phyloP scores from a whole-genome alignment of 2,329 filamentous ascomycete genomes.

The Knufia petricola region DNA sequence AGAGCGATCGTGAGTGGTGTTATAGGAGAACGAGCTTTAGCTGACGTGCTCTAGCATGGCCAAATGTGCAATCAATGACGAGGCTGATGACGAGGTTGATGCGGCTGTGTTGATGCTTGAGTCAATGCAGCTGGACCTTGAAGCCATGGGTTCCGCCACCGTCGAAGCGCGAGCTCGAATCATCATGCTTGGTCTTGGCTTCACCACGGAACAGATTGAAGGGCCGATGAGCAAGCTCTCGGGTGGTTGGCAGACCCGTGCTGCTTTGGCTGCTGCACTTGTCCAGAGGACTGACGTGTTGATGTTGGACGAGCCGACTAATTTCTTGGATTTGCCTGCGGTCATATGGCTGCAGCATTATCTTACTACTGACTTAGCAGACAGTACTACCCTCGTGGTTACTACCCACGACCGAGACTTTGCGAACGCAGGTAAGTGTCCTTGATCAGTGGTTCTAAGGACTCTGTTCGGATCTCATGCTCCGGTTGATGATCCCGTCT shows the following conservation, averaged over 20 bases:
- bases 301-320: constrained; percentile 78
- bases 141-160: constrained; percentile 20
- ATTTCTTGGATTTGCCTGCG: constrained; percentile 71
- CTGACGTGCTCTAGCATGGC: constrained; percentile 8
- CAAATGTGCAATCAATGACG: constrained; percentile 6
- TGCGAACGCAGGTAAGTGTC: constrained; percentile 58
- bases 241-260: constrained; percentile 67
- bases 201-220: constrained; percentile 18
- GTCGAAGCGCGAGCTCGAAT: constrained; percentile 19
- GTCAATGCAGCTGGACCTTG: constrained; percentile 15
- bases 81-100: constrained; percentile 15
- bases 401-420: constrained; percentile 83
- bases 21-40: background rate
- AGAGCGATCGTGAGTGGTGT: constrained; percentile 36
- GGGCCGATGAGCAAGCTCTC: constrained; percentile 44
- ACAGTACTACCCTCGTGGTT: constrained; percentile 57
- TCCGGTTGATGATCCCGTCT: no score
- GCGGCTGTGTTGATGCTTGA: constrained; percentile 20
- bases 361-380: constrained; percentile 48
- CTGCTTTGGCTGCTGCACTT: constrained; percentile 54
- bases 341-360: constrained; percentile 78
- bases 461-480: no score
- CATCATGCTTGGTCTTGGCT: constrained; percentile 18
- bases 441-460: no score
- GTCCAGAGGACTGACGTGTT: constrained; percentile 67